Evolutionary conservation across 176 grass and related monocot species (phyloP).

Genomic region (Phragmites australis): DNA sequence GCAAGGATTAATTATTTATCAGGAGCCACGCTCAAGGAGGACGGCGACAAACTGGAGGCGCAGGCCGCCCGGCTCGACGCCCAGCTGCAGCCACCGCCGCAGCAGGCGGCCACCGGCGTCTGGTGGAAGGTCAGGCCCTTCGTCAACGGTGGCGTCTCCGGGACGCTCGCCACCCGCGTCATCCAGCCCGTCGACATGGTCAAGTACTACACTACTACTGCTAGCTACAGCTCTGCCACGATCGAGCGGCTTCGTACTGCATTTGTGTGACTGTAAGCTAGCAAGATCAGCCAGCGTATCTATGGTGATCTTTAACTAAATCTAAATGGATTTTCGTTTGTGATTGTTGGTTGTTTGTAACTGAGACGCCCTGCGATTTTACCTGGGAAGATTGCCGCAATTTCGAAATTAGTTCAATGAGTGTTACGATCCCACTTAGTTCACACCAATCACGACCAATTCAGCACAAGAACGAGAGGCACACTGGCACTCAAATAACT

Average conservation of each 20-base stretch:
- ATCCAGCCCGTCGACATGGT: slow-evolving; percentile 88
- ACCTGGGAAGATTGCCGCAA: not conserved
- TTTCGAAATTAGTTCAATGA: not conserved
- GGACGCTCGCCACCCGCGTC: slow-evolving; percentile 81
- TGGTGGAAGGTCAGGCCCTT: slow-evolving; percentile 78
- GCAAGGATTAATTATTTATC: too few species aligned
- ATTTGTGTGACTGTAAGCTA: too few species aligned
- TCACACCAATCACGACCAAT: too few species aligned
- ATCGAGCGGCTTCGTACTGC: too few species aligned
- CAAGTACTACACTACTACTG: slow-evolving; percentile 40
- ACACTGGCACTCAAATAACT: too few species aligned
- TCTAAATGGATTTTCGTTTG: not conserved
- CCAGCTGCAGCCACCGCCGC: slow-evolving; percentile 24
- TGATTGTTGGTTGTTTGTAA: not conserved
- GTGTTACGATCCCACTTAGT: too few species aligned
- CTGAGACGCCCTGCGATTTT: not conserved
- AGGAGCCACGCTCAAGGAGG: too few species aligned
- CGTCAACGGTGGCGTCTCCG: slow-evolving; percentile 68
- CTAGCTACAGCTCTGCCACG: not conserved
- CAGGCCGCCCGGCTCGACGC: slow-evolving; percentile 20
- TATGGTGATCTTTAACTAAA: not conserved
- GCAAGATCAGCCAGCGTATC: not conserved
- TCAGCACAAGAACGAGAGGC: too few species aligned
- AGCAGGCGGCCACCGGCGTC: slow-evolving; percentile 37
- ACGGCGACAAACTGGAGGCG: too few species aligned